These are phyloP conservation scores for Lipomyces lipofer DNA, from an alignment of 805 yeast species.

Conservation along the genomic window DNA sequence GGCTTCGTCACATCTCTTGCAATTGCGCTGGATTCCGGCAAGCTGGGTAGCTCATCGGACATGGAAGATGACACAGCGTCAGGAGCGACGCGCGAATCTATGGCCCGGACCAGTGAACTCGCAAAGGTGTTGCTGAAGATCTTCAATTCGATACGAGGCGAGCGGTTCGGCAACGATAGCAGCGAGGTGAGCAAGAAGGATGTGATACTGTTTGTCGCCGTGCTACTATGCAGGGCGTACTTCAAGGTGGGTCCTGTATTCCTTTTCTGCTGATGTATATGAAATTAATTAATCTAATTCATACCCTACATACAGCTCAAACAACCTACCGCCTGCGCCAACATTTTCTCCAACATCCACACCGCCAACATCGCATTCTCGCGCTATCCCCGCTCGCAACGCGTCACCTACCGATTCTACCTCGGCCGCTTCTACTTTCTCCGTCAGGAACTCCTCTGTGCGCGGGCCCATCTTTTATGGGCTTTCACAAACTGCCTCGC, in stretches of 20 bases:
- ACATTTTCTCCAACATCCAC: slow-evolving; percentile 59
- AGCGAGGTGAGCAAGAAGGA: slow-evolving; percentile 44
- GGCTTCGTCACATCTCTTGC: slow-evolving; percentile 13
- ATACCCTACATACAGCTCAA: slow-evolving; percentile 32
- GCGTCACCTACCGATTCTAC: slow-evolving; percentile 56
- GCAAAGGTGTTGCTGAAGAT: slow-evolving; percentile 58
- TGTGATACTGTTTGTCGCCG: slow-evolving; percentile 56
- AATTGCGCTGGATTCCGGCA: slow-evolving; percentile 19
- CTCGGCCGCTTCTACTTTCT: slow-evolving; percentile 58
- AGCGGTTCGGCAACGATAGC: slow-evolving; percentile 37
- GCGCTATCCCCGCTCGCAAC: slow-evolving; percentile 49
- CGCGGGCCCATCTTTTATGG: slow-evolving; percentile 57
- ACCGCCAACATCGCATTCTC: slow-evolving; percentile 45
- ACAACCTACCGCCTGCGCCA: slow-evolving; percentile 41
- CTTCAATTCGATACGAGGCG: slow-evolving; percentile 61
- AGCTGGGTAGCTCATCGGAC: neutral
- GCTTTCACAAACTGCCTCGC: slow-evolving; percentile 48
- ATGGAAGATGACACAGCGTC: slow-evolving; percentile 14
- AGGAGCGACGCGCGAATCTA: slow-evolving; percentile 27
- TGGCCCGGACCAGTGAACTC: slow-evolving; percentile 43
- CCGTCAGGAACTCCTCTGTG: slow-evolving; percentile 53
- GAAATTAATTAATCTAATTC: slow-evolving; percentile 47
- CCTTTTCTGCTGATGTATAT: slow-evolving; percentile 1
- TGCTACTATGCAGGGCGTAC: slow-evolving; percentile 56
- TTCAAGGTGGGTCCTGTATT: slow-evolving; percentile 42